Conservation (phyloP, 1,139 yeast species). For the Candida sanyaensis region DNA sequence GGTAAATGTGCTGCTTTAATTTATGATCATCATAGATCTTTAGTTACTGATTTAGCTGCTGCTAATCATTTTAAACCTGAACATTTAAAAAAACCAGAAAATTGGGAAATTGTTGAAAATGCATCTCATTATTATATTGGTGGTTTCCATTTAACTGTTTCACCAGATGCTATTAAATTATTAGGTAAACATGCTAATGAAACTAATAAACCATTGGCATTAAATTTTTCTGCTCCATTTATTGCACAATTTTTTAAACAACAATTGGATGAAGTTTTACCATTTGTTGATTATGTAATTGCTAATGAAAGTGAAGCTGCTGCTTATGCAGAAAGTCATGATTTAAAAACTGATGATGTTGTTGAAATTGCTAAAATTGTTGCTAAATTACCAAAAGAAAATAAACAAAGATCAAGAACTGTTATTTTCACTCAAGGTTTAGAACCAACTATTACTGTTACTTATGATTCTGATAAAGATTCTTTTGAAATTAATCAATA, state of each 20-base stretch:
- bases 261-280: slow-evolving; percentile 75
- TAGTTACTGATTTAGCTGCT: slow-evolving; percentile 95
- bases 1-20: slow-evolving; percentile 99
- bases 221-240: slow-evolving; percentile 96
- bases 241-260: slow-evolving; percentile 94
- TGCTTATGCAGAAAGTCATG: slow-evolving; percentile 87
- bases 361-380: slow-evolving; percentile 78
- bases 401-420: slow-evolving; percentile 70
- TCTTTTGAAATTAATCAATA: slow-evolving; percentile 49
- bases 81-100: slow-evolving; percentile 86
- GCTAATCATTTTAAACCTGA: slow-evolving; percentile 94
- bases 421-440: slow-evolving; percentile 92
- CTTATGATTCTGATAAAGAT: slow-evolving; percentile 49
- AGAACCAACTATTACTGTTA: slow-evolving; percentile 81
- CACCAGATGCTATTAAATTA: slow-evolving; percentile 89
- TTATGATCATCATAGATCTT: slow-evolving; percentile 84
- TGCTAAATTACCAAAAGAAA: slow-evolving; percentile 78
- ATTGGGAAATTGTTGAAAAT: slow-evolving; percentile 82
- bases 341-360: slow-evolving; percentile 55
- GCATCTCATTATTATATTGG: slow-evolving; percentile 90
- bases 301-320: slow-evolving; percentile 98
- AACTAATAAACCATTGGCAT: slow-evolving; percentile 75
- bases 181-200: slow-evolving; percentile 92
- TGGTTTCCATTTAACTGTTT: slow-evolving; percentile 97
- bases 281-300: slow-evolving; percentile 88